A percentile compares a stretch with the other conserved stretches of the same genome.
Conservation (phyloP, 2,329 filamentous ascomycete species). For the Fusarium guadeloupense region DNA sequence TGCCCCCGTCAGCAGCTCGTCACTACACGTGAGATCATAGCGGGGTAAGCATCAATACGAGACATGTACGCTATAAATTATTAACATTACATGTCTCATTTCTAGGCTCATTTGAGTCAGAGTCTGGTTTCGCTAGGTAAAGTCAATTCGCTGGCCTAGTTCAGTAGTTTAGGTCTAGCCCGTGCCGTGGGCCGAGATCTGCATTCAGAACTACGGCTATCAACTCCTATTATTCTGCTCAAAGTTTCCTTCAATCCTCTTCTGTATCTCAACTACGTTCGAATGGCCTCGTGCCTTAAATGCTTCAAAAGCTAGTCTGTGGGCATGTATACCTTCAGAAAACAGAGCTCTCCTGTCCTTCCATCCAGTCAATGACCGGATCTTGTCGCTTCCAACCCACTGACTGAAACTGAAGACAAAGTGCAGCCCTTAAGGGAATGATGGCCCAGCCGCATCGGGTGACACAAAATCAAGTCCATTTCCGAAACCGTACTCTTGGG, state of each 20-base stretch:
- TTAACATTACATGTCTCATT: no score
- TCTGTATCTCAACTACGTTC: constrained; percentile 25
- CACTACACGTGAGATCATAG: constrained; percentile 5
- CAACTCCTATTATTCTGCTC: background rate
- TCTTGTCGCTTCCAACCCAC: constrained; percentile 55
- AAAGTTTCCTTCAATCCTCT: constrained; percentile 15
- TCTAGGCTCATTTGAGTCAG: constrained; percentile 3
- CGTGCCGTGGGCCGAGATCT: no score
- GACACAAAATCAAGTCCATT: constrained; percentile 44
- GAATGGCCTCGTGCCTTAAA: constrained; percentile 12
- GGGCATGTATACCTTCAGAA: constrained; percentile 48
- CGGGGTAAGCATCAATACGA: constrained; percentile 3
- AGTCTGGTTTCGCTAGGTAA: background rate
- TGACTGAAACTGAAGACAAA: constrained; percentile 51
- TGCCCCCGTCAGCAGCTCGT: background rate
- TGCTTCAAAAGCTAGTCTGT: constrained; percentile 53
- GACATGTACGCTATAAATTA: no score
- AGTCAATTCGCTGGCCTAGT: constrained; percentile 1
- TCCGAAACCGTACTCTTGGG: constrained; percentile 51
- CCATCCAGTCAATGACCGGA: constrained; percentile 54
- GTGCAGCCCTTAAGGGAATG: constrained; percentile 33
- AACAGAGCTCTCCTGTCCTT: constrained; percentile 50
- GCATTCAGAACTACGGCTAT: no score
- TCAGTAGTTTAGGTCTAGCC: no score
- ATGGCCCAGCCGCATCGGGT: constrained; percentile 18